phyloP scores from a whole-genome alignment of 2,329 filamentous ascomycete genomes.

The Penicillium sp. region DNA sequence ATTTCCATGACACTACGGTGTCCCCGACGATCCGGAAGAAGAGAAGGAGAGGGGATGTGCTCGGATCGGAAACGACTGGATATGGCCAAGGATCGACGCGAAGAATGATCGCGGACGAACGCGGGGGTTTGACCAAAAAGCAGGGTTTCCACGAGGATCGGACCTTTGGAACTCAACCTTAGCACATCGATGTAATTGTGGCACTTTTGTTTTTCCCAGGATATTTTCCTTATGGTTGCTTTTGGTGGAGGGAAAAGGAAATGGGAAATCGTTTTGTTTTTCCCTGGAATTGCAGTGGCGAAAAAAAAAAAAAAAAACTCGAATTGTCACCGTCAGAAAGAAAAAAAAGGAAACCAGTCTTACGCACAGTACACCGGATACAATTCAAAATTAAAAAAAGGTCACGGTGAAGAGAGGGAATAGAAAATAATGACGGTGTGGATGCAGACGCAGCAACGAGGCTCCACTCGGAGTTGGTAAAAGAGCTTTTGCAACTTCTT shows the following conservation, averaged over 20 bases:
- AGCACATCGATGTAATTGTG: not conserved
- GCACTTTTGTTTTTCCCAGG: not conserved
- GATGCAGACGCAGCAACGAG: conserved; percentile 2
- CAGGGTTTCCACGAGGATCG: conserved; percentile 14
- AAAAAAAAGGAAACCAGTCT: too few relatives aligned
- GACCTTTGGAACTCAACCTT: conserved; percentile 8
- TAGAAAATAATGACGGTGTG: conserved; percentile 4
- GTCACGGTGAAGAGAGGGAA: too few relatives aligned
- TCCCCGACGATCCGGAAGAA: conserved; percentile 8
- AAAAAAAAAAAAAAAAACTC: too few relatives aligned
- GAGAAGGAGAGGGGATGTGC: conserved; percentile 11
- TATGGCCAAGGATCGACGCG: conserved; percentile 20
- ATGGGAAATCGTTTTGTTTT: too few relatives aligned
- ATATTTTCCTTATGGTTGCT: conserved; percentile 9
- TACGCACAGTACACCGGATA: too few relatives aligned
- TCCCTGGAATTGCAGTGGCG: too few relatives aligned
- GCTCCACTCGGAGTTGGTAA: not conserved
- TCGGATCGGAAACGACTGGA: conserved; percentile 21
- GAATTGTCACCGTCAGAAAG: too few relatives aligned
- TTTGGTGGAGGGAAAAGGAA: not conserved
- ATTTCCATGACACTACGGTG: conserved; percentile 32
- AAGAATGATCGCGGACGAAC: conserved; percentile 17
- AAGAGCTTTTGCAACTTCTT: not conserved
- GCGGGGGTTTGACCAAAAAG: conserved; percentile 6
- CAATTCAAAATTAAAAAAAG: too few relatives aligned